Conservation (phyloP, 1,284 basidiomycete species). For the Pseudozyma sp. region DNA sequence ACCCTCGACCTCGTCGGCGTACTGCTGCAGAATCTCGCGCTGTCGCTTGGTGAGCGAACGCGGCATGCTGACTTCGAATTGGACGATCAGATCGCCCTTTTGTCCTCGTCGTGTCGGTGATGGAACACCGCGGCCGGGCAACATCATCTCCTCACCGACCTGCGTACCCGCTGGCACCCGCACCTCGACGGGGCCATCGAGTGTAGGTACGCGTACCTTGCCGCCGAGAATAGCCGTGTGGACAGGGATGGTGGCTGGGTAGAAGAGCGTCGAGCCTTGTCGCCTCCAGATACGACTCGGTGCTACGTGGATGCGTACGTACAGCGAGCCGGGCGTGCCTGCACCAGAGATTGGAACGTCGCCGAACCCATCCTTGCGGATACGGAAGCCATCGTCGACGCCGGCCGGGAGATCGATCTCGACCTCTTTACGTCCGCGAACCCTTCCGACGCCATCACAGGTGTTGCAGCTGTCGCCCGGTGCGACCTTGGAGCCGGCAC, state of each 20-base stretch:
- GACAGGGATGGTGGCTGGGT: constrained; percentile 89
- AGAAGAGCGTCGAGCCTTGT: constrained; percentile 91
- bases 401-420: constrained; percentile 83
- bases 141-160: constrained; percentile 94
- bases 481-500: constrained; percentile 84
- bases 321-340: constrained; percentile 82
- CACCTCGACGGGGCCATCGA: constrained; percentile 96
- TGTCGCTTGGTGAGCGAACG: constrained; percentile 86
- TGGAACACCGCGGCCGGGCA: constrained; percentile 87
- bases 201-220: constrained; percentile 88
- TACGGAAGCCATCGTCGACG: constrained; percentile 95
- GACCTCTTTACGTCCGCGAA: constrained; percentile 82
- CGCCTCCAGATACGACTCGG: constrained; percentile 87
- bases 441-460: constrained; percentile 89
- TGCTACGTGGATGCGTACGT: constrained; percentile 86
- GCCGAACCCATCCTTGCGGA: constrained; percentile 85
- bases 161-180: constrained; percentile 93
- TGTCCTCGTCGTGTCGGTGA: constrained; percentile 71
- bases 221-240: constrained; percentile 93
- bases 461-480: constrained; percentile 81
- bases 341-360: constrained; percentile 81
- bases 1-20: constrained; percentile 79
- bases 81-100: constrained; percentile 90
- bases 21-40: constrained; percentile 86
- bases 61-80: constrained; percentile 88